These are phyloP conservation scores for Blastocystis sp. DNA, from an alignment of 352 stramenopile species.

Conservation along the genomic window DNA sequence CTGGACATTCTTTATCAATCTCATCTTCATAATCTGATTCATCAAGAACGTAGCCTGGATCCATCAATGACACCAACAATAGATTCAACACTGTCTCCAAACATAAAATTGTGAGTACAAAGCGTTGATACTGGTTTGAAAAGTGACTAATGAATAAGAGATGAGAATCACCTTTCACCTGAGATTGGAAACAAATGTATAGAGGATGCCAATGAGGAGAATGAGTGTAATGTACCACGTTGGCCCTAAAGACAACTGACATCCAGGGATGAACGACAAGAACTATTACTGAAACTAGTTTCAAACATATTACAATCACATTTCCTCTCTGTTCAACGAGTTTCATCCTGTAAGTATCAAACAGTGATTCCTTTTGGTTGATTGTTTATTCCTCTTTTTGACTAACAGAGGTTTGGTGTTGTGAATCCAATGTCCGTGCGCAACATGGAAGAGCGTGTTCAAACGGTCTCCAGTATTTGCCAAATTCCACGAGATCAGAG, in stretches of 20 bases:
- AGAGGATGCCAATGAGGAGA: neutral
- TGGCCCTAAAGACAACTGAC: slow-evolving; percentile 2
- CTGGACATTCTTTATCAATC: slow-evolving; percentile 1
- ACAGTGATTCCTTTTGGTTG: neutral
- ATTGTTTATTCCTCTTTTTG: neutral
- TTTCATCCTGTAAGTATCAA: neutral
- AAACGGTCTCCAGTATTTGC: slow-evolving; percentile 24
- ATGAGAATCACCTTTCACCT: neutral
- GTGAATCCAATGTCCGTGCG: neutral
- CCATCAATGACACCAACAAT: neutral
- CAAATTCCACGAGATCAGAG: neutral
- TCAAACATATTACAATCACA: neutral
- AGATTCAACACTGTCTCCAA: slow-evolving; percentile 14
- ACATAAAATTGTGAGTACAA: slow-evolving; percentile 11
- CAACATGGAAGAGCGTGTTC: slow-evolving; percentile 28
- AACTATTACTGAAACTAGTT: neutral
- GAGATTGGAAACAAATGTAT: neutral
- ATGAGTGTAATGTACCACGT: slow-evolving; percentile 15
- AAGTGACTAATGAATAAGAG: neutral
- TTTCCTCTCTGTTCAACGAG: slow-evolving; percentile 5
- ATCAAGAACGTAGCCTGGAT: slow-evolving; percentile 38
- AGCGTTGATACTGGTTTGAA: slow-evolving; percentile 5
- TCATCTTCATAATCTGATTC: slow-evolving; percentile 14
- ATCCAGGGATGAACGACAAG: neutral
- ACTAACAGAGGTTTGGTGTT: neutral